These are phyloP conservation scores for Sporothrix protearum DNA, from an alignment of 2,329 filamentous ascomycete genomes.

Conservation along the genomic window DNA sequence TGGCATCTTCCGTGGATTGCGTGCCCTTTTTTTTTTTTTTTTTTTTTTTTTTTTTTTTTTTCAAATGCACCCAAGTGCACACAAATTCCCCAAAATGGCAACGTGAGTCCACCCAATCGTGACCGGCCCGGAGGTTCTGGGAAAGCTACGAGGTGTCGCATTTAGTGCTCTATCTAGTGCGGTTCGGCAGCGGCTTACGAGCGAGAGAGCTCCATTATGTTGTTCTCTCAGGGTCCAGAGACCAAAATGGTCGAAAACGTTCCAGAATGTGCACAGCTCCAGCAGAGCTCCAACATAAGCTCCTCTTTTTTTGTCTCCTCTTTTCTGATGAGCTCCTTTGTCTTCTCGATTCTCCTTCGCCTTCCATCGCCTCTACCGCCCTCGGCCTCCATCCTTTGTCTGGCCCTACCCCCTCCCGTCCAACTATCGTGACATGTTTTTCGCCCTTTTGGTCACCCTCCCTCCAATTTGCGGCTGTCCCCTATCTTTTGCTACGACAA, in stretches of 20 bases:
- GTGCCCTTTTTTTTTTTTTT: neutral
- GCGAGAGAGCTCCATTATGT: neutral
- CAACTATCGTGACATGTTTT: slow-evolving; percentile 7
- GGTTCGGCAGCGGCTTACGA: neutral
- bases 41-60: neutral
- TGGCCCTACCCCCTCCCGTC: neutral
- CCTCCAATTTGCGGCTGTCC: neutral
- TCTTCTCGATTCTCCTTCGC: neutral
- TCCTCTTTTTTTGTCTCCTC: slow-evolving; percentile 7
- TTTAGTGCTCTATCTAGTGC: neutral
- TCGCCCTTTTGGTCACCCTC: neutral
- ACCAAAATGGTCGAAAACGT: neutral
- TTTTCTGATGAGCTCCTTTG: slow-evolving; percentile 4
- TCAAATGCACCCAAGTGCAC: slow-evolving; percentile 3
- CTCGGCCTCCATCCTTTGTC: neutral
- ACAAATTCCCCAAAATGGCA: slow-evolving; percentile 3
- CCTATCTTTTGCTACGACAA: slow-evolving; percentile 13
- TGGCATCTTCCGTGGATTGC: slow-evolving; percentile 10
- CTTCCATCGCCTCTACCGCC: neutral
- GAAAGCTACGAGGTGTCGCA: neutral
- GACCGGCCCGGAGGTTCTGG: neutral
- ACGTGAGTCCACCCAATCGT: neutral
- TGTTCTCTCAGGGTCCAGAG: neutral
- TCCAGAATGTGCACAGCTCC: slow-evolving; percentile 7
- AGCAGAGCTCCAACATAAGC: neutral